Evolutionary conservation across 75 land plant genomes (phyloP).

Genomic region (Isoetes taiwanensis): DNA sequence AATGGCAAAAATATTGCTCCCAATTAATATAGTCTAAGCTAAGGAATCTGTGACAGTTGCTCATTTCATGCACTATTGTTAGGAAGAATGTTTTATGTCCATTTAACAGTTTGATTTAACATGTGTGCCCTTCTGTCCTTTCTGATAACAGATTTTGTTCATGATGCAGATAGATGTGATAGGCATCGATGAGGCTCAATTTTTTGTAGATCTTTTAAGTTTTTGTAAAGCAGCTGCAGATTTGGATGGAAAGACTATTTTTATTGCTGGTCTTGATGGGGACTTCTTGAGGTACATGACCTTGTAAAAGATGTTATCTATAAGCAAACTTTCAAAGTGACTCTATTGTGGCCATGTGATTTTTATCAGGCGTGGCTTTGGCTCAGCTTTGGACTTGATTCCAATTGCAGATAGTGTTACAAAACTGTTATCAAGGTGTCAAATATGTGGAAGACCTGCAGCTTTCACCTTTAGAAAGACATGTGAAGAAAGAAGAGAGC

Average conservation of each 20-base stretch:
- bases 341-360: neutral
- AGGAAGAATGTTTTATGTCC: no score
- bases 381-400: conserved; percentile 2
- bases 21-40: neutral
- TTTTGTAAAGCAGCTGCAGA: conserved; percentile 1
- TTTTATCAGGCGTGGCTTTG: neutral
- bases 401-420: neutral
- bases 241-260: neutral
- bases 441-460: neutral
- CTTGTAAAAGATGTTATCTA: neutral
- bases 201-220: conserved; percentile 2
- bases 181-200: conserved; percentile 4
- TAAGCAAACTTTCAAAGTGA: neutral
- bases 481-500: neutral
- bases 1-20: neutral
- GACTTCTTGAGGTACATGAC: neutral
- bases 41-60: no score
- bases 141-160: no score
- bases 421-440: neutral
- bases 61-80: no score
- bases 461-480: neutral
- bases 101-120: no score
- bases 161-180: neutral
- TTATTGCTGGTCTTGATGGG: conserved; percentile 4
- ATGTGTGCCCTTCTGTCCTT: no score